Evolutionary conservation across 1,284 basidiomycete genomes (phyloP), one percentile per base, ranked within the genome.

Genomic region (Paramarasmius palmivorus): DNA sequence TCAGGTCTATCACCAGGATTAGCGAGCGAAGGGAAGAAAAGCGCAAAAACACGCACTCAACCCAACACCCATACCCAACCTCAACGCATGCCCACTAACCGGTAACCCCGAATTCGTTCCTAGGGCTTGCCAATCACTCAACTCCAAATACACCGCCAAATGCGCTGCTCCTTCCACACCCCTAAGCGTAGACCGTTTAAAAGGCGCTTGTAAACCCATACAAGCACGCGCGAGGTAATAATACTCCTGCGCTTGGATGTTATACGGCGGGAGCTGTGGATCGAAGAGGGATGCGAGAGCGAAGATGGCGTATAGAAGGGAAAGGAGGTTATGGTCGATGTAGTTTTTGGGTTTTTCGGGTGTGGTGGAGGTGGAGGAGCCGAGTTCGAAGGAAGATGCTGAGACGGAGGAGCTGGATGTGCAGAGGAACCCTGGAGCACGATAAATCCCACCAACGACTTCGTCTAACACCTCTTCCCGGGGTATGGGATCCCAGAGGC

Each of bases 11-110:
- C 8, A 46, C 26, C 45, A 23, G 20, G 39, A 26, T 51, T 22
- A 44, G 32, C 22, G 0, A 47, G 17, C 23, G 23, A 41, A 23
- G 34, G 17, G 22, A 25, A 48, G n/a, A 41, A 26, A 42, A 45
- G 22, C 17, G 47, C 17, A 36, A 57, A 19, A 36, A 50, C 12
- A 56, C 74, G 62, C 59, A 87, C 86, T 64, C 78, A 77, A 52
- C 81, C 75, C 9, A 32, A 88, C 86, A 65, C 79, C 78, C 50
- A 81, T 75, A 6, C 76, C 80, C 38, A 86, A 64, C 57, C 82
- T 77, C 34, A 82, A 76, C 0, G 79, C 83, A 35, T 79, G 71
- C 1, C 84, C 84, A n/a, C 80, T 70, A 59, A 77, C 75, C 58
- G 77, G 68, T 76, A 83, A 88, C 2, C 75, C 73, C 39, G 71